Percentiles rank a stretch among this genome's conserved stretches.
Evolutionary conservation across 345 rosid species (phyloP).

Genomic region (Adansonia digitata): DNA sequence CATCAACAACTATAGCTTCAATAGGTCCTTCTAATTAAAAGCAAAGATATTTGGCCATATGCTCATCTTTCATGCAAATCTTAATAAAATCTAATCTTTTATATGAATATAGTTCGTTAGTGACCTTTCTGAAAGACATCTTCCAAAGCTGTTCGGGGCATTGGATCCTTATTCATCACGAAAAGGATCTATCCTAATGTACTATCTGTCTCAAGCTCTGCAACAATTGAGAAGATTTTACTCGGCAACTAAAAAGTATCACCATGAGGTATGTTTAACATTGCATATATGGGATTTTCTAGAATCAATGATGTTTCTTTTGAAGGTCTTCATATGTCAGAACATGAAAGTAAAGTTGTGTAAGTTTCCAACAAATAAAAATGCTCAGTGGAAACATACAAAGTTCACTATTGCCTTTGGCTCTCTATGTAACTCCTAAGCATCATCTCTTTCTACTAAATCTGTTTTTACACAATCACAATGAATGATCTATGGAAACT

Average conservation of each 20-base stretch:
- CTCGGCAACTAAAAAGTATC: slow-evolving; percentile 47
- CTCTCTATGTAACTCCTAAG: not conserved
- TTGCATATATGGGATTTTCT: not conserved
- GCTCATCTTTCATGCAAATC: slow-evolving; percentile 4
- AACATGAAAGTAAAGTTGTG: not conserved
- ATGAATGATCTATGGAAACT: not conserved
- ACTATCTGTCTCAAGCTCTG: slow-evolving; percentile 29
- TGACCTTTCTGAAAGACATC: slow-evolving; percentile 31
- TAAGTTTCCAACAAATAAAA: not conserved
- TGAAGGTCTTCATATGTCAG: not conserved
- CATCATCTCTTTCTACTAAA: not conserved
- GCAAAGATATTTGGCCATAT: not conserved
- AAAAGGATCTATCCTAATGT: slow-evolving; percentile 21
- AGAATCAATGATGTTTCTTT: not conserved
- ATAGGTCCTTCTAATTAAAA: not conserved
- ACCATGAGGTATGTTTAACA: slow-evolving; percentile 62
- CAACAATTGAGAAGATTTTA: slow-evolving; percentile 36
- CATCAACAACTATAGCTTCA: not conserved
- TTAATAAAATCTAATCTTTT: slow-evolving; percentile 12
- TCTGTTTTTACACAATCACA: not conserved
- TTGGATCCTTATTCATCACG: slow-evolving; percentile 24
- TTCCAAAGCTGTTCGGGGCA: slow-evolving; percentile 28
- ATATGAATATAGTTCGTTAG: slow-evolving; percentile 32
- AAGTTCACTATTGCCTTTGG: not conserved
- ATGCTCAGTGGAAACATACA: not conserved